A percentile compares a stretch with the other conserved stretches of the same genome.
Evolutionary conservation across 1,139 yeast genomes (phyloP).

Genomic region (Geotrichum europaeum): DNA sequence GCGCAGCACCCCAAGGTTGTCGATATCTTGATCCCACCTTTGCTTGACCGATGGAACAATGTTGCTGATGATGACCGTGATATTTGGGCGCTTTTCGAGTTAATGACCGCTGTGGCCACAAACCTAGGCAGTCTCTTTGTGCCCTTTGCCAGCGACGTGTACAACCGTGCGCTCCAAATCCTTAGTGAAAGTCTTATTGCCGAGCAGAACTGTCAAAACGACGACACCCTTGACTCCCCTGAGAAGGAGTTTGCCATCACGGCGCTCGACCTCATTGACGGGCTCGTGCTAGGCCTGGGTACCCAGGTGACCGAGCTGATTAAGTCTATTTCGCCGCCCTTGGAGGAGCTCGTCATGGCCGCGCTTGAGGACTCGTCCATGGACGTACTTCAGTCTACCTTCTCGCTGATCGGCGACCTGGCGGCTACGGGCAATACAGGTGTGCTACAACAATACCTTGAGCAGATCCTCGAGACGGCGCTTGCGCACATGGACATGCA

Average conservation of each 20-base stretch:
- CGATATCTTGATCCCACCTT: conserved; percentile 66
- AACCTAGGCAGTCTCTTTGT: conserved; percentile 77
- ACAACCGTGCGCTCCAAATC: conserved; percentile 67
- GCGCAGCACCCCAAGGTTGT: conserved; percentile 43
- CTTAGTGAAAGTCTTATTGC: conserved; percentile 61
- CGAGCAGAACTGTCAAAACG: conserved; percentile 58
- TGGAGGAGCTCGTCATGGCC: conserved; percentile 59
- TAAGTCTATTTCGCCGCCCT: conserved; percentile 34
- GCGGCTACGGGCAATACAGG: conserved; percentile 54
- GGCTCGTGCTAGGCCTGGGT: conserved; percentile 84
- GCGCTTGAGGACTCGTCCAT: conserved; percentile 72
- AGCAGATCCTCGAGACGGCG: conserved; percentile 54
- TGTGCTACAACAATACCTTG: conserved; percentile 52
- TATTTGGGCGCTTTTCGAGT: conserved; percentile 86
- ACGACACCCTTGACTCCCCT: conserved; percentile 68
- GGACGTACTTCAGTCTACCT: conserved; percentile 90
- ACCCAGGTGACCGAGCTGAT: conserved; percentile 56
- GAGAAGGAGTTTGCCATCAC: conserved; percentile 90
- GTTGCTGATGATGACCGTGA: conserved; percentile 73
- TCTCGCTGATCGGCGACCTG: conserved; percentile 85
- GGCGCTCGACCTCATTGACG: conserved; percentile 83
- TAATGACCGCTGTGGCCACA: conserved; percentile 88
- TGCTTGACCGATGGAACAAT: conserved; percentile 70
- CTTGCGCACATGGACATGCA: conserved; percentile 54
- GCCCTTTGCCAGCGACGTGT: conserved; percentile 88